phyloP scores from a whole-genome alignment of 2,329 filamentous ascomycete species.

The Paramyrothecium sp. region DNA sequence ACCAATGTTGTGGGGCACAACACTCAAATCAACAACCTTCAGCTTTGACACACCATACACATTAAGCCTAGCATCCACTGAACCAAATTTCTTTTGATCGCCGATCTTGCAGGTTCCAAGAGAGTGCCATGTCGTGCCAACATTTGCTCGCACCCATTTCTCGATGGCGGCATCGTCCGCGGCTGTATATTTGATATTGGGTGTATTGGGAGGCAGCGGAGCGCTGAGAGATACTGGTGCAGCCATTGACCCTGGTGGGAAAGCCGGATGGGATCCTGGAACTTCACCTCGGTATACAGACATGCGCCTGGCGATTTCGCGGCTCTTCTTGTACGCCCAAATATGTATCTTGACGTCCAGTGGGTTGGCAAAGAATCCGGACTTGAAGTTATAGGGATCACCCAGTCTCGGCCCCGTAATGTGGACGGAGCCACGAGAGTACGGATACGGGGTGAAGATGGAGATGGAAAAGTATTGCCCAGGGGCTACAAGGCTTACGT shows the following conservation, averaged over 20 bases:
- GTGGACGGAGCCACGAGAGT: constrained; percentile 60
- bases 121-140: constrained; percentile 40
- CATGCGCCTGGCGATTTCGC: constrained; percentile 58
- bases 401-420: constrained; percentile 40
- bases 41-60: constrained; percentile 38
- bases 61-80: constrained; percentile 36
- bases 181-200: constrained; percentile 43
- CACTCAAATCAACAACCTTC: constrained; percentile 30
- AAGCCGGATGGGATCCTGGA: constrained; percentile 38
- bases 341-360: constrained; percentile 56
- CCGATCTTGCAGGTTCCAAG: constrained; percentile 42
- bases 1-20: not conserved
- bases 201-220: constrained; percentile 26
- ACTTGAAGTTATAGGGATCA: constrained; percentile 51
- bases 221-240: not conserved
- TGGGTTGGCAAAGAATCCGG: constrained; percentile 44
- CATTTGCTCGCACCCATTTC: constrained; percentile 33
- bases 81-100: constrained; percentile 32
- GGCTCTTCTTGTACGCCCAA: constrained; percentile 63
- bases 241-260: constrained; percentile 30
- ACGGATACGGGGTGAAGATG: constrained; percentile 57
- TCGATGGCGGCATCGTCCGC: constrained; percentile 49
- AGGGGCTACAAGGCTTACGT: constrained; percentile 21
- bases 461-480: constrained; percentile 50
- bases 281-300: constrained; percentile 47